Evolutionary conservation across 176 grass and related monocot species (phyloP).

Genomic region (bread wheat (Triticum aestivum)): DNA sequence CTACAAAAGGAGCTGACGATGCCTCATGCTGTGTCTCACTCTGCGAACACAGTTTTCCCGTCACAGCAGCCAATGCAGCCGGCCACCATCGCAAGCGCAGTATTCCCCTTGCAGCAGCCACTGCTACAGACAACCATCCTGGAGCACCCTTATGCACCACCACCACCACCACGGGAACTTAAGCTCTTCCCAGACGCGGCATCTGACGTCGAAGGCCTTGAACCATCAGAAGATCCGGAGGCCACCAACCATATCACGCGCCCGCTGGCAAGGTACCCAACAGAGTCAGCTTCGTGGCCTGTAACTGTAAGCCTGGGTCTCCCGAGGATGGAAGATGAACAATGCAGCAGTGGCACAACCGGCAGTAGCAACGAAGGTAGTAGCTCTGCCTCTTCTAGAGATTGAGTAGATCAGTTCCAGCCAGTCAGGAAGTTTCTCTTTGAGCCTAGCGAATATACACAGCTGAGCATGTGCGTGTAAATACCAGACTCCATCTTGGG

Average conservation of each 20-base stretch:
- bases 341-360: constrained; percentile 43
- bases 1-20: constrained; percentile 39
- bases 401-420: constrained; percentile 26
- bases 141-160: neutral
- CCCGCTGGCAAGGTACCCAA: constrained; percentile 55
- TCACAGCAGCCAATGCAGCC: constrained; percentile 37
- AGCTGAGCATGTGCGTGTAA: constrained; percentile 28
- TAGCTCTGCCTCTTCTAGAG: neutral
- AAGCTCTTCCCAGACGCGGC: constrained; percentile 60
- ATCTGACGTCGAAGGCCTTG: neutral
- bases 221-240: constrained; percentile 24
- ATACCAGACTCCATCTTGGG: constrained; percentile 21
- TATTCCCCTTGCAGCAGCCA: constrained; percentile 49
- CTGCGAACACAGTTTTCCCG: constrained; percentile 1
- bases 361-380: constrained; percentile 27
- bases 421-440: neutral
- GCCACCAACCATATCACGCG: constrained; percentile 29
- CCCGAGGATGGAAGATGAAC: constrained; percentile 57
- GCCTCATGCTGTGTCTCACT: neutral
- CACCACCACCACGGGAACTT: constrained; percentile 51
- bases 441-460: constrained; percentile 5
- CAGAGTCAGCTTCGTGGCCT: constrained; percentile 36
- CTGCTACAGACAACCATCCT: constrained; percentile 21
- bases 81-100: constrained; percentile 17
- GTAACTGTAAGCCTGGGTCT: constrained; percentile 49